A percentile compares a stretch with the other conserved stretches of the same genome.
Evolutionary conservation across 2,329 filamentous ascomycete genomes (phyloP).

Genomic region (Amauroascus verrucosus): DNA sequence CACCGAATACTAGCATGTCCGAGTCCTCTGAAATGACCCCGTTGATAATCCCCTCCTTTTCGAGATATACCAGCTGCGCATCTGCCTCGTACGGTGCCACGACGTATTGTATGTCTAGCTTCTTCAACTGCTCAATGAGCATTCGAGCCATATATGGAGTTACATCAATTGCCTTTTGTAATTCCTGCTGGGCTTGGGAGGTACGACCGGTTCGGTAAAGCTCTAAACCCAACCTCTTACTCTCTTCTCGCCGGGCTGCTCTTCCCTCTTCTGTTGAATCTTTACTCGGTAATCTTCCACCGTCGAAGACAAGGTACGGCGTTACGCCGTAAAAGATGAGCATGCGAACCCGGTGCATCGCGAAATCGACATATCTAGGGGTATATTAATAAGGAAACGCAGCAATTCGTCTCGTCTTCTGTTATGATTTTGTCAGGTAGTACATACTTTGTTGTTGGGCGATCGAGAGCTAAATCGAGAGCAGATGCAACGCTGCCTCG

Average conservation of each 20-base stretch:
- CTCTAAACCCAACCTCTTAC: constrained; percentile 64
- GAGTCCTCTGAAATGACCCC: constrained; percentile 96
- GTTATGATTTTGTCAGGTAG: background rate
- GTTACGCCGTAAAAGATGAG: constrained; percentile 83
- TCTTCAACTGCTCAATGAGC: constrained; percentile 85
- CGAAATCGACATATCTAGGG: constrained; percentile 73
- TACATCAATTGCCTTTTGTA: constrained; percentile 92
- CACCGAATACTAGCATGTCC: constrained; percentile 88
- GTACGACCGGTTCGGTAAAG: constrained; percentile 71
- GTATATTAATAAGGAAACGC: background rate
- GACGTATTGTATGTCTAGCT: constrained; percentile 67
- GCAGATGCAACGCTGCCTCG: constrained; percentile 84
- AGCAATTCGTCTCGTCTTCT: background rate
- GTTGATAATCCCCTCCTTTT: constrained; percentile 69
- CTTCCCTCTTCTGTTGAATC: constrained; percentile 72
- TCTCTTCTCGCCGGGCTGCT: constrained; percentile 63
- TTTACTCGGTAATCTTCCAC: constrained; percentile 90
- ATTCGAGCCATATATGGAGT: constrained; percentile 91
- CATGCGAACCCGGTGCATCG: constrained; percentile 86
- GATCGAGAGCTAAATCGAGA: constrained; percentile 77
- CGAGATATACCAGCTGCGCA: constrained; percentile 89
- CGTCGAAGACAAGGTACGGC: constrained; percentile 95
- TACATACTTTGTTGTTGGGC: constrained; percentile 72
- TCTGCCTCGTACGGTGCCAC: constrained; percentile 97
- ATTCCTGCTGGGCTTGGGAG: constrained; percentile 68